These are phyloP conservation scores for Metrosideros polymorpha DNA, from an alignment of 441 rosid genomes.

Conservation along the genomic window DNA sequence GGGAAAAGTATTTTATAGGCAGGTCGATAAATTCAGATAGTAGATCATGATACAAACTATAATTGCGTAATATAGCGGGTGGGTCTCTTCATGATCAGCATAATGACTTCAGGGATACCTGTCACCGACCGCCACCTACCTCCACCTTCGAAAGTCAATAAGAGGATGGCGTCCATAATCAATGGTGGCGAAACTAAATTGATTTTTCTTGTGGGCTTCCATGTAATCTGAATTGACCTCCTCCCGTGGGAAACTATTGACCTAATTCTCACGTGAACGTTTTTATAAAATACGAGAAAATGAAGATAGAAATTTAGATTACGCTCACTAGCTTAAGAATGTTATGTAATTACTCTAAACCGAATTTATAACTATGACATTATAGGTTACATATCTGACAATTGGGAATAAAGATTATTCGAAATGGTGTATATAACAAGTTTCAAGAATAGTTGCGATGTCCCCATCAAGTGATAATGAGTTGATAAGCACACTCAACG, in stretches of 20 bases:
- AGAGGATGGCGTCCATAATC: neutral
- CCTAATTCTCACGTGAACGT: neutral
- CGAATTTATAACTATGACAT: neutral
- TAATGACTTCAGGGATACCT: neutral
- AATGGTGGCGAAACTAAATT: neutral
- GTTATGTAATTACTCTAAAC: neutral
- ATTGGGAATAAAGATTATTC: neutral
- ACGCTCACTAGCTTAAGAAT: neutral
- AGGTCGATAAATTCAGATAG: neutral
- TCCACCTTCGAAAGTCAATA: neutral
- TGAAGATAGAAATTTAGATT: neutral
- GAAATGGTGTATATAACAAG: neutral
- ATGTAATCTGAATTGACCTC: neutral
- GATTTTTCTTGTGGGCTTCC: neutral
- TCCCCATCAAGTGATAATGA: neutral
- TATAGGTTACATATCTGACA: neutral
- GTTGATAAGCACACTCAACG: accelerated
- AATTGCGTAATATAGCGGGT: neutral
- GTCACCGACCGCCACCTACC: neutral
- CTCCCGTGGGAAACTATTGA: neutral
- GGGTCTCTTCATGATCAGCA: neutral
- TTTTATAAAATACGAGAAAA: neutral
- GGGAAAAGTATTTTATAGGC: neutral
- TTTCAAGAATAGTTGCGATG: neutral
- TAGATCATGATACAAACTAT: neutral